A percentile compares a stretch with the other conserved stretches of the same genome.
phyloP scores from a whole-genome alignment of 306 rosid genomes.

The Castanea sativa region DNA sequence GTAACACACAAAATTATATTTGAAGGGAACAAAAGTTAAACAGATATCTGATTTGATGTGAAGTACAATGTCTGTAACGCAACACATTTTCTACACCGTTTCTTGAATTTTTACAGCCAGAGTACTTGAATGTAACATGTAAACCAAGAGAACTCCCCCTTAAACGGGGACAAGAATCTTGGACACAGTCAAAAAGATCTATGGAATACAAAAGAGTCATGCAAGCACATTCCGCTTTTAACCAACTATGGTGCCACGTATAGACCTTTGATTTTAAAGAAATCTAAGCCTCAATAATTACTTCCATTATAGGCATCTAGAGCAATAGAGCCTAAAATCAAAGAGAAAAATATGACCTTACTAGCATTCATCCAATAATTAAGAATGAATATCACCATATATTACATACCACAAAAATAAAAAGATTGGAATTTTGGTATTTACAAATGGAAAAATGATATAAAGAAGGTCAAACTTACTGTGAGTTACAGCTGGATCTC shows the following conservation, averaged over 20 bases:
- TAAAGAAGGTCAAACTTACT: conserved; percentile 7
- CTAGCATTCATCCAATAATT: background rate
- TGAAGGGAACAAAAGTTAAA: background rate
- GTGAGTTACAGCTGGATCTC: conserved; percentile 6
- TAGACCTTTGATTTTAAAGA: background rate
- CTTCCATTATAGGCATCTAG: background rate
- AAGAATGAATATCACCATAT: background rate
- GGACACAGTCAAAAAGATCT: background rate
- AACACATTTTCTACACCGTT: background rate
- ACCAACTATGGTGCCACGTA: background rate
- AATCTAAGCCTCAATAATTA: background rate
- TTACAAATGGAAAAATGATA: background rate
- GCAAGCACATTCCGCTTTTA: background rate
- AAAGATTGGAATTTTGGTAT: background rate
- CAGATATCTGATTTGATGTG: background rate
- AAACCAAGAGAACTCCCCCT: background rate
- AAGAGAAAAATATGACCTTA: background rate
- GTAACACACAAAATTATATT: background rate
- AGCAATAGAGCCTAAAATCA: background rate
- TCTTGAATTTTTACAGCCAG: background rate
- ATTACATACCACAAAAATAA: background rate
- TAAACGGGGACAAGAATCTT: too few species aligned
- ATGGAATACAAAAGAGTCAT: background rate
- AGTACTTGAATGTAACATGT: background rate
- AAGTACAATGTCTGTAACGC: background rate